Base-by-base conservation (phyloP, 139 green algal genomes). In the Tetraselmis striata region DNA sequence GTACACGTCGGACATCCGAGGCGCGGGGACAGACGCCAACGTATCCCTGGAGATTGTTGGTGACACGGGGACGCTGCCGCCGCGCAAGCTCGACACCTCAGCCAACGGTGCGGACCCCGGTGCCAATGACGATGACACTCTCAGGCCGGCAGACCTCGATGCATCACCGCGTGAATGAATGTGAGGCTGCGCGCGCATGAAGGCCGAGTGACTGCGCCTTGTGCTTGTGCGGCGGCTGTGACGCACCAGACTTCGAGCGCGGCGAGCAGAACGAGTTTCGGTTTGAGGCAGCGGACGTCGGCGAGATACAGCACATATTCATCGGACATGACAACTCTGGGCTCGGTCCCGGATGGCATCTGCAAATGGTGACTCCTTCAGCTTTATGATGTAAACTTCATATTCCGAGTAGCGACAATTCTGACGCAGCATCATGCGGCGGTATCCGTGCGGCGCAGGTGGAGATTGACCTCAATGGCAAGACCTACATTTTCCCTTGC, bases 1-100 rank as follows among this genome's bases (percentile, higher is more conserved):
- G 1, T 84, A 90, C 83, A 92, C 89, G 1, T 85, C 79, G 1
- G 89, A 92, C 76, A 86, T 88, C 31, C 82, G 89, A n/a, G 89
- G 87, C 1, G 87, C 89, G 11, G 82, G 78, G n/a, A 91, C 89
- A 23, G 89, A 93, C 30, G 85, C 85, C 27, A 90, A 90, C 75
- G 87, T 93, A 29, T 85, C 84, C 82, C 84, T 90, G 1, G 86
- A 81, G 25, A 83, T 86, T 58, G 83, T 84, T 24, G 85, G 85
- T 1, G 82, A 45, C 1, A 82, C 84, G 76, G 79, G 77, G 11
- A 45, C 45, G 27, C 84, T 87, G 77, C 67, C 83, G 78, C 78
- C 82, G 32, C 84, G 84, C 27, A 81, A 58, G 28, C 86, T 90
- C 0, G 89, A 93, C 82, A 90, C 81, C 29, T 79, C 59, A 26